Conservation (phyloP, 176 grass and related monocot genomes). For the Oropetium thomaeum region DNA sequence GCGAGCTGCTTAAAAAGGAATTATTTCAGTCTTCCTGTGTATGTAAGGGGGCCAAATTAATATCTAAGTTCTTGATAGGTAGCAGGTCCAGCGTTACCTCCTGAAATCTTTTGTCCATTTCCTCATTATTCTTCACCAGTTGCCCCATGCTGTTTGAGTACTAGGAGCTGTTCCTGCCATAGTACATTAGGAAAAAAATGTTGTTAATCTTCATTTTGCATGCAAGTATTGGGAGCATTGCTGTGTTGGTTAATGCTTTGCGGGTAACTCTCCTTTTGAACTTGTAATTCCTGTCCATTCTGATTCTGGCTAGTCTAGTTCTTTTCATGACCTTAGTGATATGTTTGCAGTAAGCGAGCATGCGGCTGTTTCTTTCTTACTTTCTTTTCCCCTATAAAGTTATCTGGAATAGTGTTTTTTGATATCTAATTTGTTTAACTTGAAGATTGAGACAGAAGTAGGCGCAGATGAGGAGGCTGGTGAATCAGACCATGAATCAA, state of each 20-base stretch:
- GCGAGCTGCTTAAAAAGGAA: neutral
- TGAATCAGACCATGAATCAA: conserved; percentile 43
- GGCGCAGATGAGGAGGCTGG: conserved; percentile 31
- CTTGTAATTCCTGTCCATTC: neutral
- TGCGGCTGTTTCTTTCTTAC: neutral
- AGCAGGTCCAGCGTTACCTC: neutral
- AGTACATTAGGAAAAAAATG: neutral
- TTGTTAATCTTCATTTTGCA: neutral
- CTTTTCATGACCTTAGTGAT: neutral
- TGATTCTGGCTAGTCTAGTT: neutral
- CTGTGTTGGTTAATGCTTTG: neutral
- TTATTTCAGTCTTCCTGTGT: neutral
- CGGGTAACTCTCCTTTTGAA: neutral
- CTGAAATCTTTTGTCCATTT: neutral
- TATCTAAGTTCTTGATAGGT: neutral
- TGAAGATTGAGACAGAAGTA: conserved; percentile 71
- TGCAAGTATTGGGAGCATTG: neutral
- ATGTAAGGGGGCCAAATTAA: neutral
- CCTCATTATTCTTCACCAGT: neutral
- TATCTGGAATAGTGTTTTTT: neutral
- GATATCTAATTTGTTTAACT: conserved; percentile 8
- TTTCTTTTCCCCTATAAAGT: neutral
- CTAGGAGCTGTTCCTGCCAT: neutral
- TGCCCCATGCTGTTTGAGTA: neutral
- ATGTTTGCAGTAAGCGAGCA: neutral